phyloP scores from a whole-genome alignment of 176 grass and related monocot species.

The Aegilops umbellulata region DNA sequence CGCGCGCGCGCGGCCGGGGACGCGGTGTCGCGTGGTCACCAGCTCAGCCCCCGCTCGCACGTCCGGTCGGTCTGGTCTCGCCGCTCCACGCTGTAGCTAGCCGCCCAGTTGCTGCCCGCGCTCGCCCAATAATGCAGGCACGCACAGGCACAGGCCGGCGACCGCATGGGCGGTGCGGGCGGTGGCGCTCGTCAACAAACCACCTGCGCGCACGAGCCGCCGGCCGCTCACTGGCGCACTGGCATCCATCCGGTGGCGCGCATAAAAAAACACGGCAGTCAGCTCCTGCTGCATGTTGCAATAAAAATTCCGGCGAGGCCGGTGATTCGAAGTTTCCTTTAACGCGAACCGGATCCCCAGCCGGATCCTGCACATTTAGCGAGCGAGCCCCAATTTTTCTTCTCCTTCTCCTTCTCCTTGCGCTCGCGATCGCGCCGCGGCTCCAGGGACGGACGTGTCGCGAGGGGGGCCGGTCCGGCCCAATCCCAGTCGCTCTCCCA shows the following conservation, averaged over 20 bases:
- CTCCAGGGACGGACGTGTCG: slow-evolving; percentile 22
- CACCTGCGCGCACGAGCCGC: slow-evolving; percentile 17
- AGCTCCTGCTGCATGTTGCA: not conserved
- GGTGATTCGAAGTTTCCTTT: slow-evolving; percentile 42
- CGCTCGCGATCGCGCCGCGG: not conserved
- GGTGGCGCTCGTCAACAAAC: slow-evolving; percentile 20
- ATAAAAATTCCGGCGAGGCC: not conserved
- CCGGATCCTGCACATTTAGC: slow-evolving; percentile 3
- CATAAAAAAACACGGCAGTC: not conserved
- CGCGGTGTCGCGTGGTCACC: slow-evolving; percentile 4
- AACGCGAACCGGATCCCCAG: slow-evolving; percentile 23
- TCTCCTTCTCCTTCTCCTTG: not conserved
- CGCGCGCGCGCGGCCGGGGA: not conserved
- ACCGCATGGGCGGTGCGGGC: slow-evolving; percentile 7
- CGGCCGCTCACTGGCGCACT: not conserved
- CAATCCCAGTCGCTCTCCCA: not conserved
- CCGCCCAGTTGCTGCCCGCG: not conserved
- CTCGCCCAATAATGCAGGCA: not conserved
- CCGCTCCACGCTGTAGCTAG: not conserved
- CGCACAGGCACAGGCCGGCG: not conserved
- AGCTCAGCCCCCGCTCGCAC: not conserved
- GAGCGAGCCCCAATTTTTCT: not conserved
- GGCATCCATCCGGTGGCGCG: not conserved
- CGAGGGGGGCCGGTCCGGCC: not conserved
- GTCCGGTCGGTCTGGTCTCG: not conserved